Percentiles rank a stretch among this genome's conserved stretches.
Evolutionary conservation across 2,329 filamentous ascomycete species (phyloP).

Genomic region (Didymella sp.): DNA sequence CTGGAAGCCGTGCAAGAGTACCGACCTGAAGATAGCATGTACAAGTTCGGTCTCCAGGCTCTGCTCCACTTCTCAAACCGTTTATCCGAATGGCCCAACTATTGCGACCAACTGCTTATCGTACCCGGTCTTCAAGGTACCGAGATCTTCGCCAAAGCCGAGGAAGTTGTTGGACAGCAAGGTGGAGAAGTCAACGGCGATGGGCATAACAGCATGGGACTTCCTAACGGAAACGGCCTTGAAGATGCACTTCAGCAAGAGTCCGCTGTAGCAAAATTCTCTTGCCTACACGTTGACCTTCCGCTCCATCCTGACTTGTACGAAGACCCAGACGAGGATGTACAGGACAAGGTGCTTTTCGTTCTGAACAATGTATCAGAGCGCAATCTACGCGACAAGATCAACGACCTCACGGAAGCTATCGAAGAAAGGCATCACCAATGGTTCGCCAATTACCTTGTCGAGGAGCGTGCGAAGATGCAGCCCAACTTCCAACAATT

Average conservation of each 20-base stretch:
- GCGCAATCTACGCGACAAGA: constrained; percentile 83
- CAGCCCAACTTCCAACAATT: constrained; percentile 96
- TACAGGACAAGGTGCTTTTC: constrained; percentile 93
- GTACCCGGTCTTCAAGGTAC: constrained; percentile 84
- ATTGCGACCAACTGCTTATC: constrained; percentile 83
- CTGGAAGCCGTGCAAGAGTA: constrained; percentile 93
- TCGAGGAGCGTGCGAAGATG: constrained; percentile 95
- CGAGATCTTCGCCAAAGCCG: constrained; percentile 81
- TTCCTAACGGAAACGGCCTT: constrained; percentile 71
- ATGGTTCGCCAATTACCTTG: constrained; percentile 95
- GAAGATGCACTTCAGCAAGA: constrained; percentile 69
- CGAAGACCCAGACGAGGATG: constrained; percentile 82
- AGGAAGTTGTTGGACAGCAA: constrained; percentile 76
- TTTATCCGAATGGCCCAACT: constrained; percentile 92
- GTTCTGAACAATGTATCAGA: constrained; percentile 96
- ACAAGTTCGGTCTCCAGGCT: constrained; percentile 95
- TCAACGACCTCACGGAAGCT: constrained; percentile 78
- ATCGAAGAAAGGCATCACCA: constrained; percentile 84
- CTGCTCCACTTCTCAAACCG: constrained; percentile 85
- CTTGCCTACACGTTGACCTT: constrained; percentile 77
- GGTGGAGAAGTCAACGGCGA: constrained; percentile 64
- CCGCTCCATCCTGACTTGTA: constrained; percentile 69
- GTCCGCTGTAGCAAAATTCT: constrained; percentile 73
- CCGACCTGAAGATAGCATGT: constrained; percentile 85
- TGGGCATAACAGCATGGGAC: constrained; percentile 55